Conservation (phyloP, 129 eudicot genomes). For the Scalesia atractyloides region DNA sequence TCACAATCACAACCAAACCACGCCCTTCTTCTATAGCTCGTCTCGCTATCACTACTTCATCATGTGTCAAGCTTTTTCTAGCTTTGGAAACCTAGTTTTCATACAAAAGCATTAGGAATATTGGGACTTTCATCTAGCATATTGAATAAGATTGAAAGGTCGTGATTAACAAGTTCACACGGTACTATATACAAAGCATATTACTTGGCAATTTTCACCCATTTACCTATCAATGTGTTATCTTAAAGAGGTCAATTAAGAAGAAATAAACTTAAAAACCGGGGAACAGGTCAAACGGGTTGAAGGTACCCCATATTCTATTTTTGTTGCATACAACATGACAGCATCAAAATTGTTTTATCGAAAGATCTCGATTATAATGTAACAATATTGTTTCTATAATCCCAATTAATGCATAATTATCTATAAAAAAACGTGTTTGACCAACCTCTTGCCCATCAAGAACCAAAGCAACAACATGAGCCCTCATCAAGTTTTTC, state of each 20-base stretch:
- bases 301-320: neutral
- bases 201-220: neutral
- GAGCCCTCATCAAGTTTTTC: slow-evolving; percentile 31
- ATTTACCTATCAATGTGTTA: neutral
- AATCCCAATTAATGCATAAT: slow-evolving; percentile 1
- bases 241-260: neutral
- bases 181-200: neutral
- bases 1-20: slow-evolving; percentile 89
- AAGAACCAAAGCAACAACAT: slow-evolving; percentile 88
- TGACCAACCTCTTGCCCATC: slow-evolving; percentile 88
- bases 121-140: neutral
- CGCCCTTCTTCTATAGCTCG: slow-evolving; percentile 95
- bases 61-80: slow-evolving; percentile 84
- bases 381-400: neutral
- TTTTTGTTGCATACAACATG: neutral
- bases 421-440: neutral
- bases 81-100: slow-evolving; percentile 63
- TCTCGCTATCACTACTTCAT: slow-evolving; percentile 93
- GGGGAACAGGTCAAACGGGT: neutral
- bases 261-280: neutral
- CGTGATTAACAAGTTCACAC: neutral
- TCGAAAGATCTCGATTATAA: neutral
- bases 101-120: neutral
- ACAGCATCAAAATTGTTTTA: neutral
- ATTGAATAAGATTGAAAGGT: neutral